Base-by-base conservation (phyloP, 805 yeast species). In the Saccharomycopsis olivae region DNA sequence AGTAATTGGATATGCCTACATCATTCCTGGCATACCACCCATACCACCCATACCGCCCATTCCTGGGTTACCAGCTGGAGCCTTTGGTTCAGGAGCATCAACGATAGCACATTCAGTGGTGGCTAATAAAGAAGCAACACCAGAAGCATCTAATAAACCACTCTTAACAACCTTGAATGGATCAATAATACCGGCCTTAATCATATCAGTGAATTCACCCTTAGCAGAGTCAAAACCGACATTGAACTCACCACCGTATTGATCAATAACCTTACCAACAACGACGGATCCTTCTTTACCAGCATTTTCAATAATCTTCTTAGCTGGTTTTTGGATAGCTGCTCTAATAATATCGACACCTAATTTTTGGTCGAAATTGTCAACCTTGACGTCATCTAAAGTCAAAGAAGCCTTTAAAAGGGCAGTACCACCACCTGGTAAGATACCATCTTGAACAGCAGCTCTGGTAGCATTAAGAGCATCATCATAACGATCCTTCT, bases 351-450 rank as follows among this genome's bases (percentile, higher is more conserved):
- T 85, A 51, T 84, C 84, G 49, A 92, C 94, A 66, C 98, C 98
- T 50, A 89, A 75, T 66, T 83, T 84, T 67, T 88, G 96, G 69
- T 92, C 97, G 57, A 92, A 92, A 77, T 92, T 92, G 27, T 70
- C 81, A 47, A 83, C 73, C 61, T 76, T 69, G 48, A 84, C 77
- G 17, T 61, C 68, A 49, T 76, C 86, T 55, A 92, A 72, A 47
- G 78, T 62, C 53, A 75, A 71, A 39, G 94, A 74, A 38, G 97
- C 96, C 74, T 92, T 92, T 56, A 86, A 73, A 58, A 92, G 73
- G 43, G 98, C 98, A 51, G 96, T 86, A 67, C 98, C 98, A 62
- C 98, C 98, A 69, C 98, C 98, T 58, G 98, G 98, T 51, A 92
- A 73, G 59, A 92, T 87, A 67, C 98, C 98, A 66, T 86, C 95